Evolutionary conservation across 345 rosid species (phyloP).

Genomic region (sweet orange (Citrus sinensis)): DVS_A1.0 CM039162.1:31673501-31674000

Average conservation of each 20-base stretch:
- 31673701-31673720: slow-evolving; percentile 53
- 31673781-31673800: slow-evolving; percentile 42
- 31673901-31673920: neutral
- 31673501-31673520: slow-evolving; percentile 99
- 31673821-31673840: neutral
- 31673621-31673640: neutral
- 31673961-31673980: neutral
- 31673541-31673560: slow-evolving; percentile 40
- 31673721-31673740: slow-evolving; percentile 43
- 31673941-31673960: neutral
- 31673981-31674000: neutral
- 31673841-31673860: neutral
- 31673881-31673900: too few species aligned
- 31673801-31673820: neutral
- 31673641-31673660: neutral
- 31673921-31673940: neutral
- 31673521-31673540: slow-evolving; percentile 80
- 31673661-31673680: neutral
- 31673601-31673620: neutral
- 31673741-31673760: slow-evolving; percentile 58
- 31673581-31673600: neutral
- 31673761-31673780: slow-evolving; percentile 23
- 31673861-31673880: neutral
- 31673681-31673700: slow-evolving; percentile 50
- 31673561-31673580: slow-evolving; percentile 63